phyloP scores from a whole-genome alignment of 139 green algal species.

The Tetradesmus lagerheimii region DNA sequence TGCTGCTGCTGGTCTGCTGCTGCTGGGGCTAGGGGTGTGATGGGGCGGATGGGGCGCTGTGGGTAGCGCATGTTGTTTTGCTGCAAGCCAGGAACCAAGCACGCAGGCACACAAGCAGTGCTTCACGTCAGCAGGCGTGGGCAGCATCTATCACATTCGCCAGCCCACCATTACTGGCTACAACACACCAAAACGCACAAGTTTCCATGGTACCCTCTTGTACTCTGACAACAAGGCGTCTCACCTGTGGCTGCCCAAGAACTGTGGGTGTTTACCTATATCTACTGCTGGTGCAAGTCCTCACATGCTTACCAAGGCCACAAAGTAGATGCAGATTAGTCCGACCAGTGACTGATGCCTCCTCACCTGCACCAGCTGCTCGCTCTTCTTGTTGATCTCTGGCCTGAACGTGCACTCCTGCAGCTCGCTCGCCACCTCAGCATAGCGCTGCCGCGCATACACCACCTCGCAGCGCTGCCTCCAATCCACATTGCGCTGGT shows the following conservation, averaged over 20 bases:
- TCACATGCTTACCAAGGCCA: too few relatives aligned
- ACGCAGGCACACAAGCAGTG: neutral
- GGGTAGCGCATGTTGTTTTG: neutral
- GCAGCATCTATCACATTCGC: too few relatives aligned
- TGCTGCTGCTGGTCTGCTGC: slow-evolving; percentile 21
- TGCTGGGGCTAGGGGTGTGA: neutral
- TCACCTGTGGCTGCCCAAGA: too few relatives aligned
- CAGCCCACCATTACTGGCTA: too few relatives aligned
- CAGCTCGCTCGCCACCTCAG: neutral
- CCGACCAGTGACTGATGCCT: neutral
- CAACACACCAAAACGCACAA: too few relatives aligned
- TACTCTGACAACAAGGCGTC: too few relatives aligned
- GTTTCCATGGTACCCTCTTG: too few relatives aligned
- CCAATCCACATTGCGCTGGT: slow-evolving; percentile 34
- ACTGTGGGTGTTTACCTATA: too few relatives aligned
- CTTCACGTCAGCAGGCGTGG: too few relatives aligned
- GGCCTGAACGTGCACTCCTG: slow-evolving; percentile 25
- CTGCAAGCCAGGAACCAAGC: too few relatives aligned
- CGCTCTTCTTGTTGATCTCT: slow-evolving; percentile 13
- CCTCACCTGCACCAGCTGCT: slow-evolving; percentile 33
- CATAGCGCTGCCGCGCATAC: slow-evolving; percentile 17
- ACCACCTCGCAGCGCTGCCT: slow-evolving; percentile 23
- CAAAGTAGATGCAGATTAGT: too few relatives aligned
- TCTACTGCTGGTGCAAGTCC: too few relatives aligned
- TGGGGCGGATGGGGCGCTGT: neutral